Percentiles rank a stretch among this genome's conserved stretches.
phyloP scores from a whole-genome alignment of 2,329 filamentous ascomycete genomes.

The Pseudocercospora vitis region DNA sequence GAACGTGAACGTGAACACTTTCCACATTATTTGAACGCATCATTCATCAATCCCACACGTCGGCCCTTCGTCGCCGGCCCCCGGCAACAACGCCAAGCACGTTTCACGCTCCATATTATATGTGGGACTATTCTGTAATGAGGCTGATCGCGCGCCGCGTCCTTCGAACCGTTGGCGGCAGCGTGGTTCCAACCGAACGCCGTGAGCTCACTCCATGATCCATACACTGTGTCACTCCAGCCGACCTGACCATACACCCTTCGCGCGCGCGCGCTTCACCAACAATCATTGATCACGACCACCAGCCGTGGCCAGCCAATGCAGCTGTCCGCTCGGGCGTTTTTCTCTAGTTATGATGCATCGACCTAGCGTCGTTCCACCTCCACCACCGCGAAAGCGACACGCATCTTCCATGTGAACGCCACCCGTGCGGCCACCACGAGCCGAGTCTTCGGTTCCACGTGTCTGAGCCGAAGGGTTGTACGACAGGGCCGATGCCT shows the following conservation, averaged over 20 bases:
- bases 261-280: too few species aligned
- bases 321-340: conserved; percentile 12
- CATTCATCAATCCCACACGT: too few species aligned
- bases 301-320: neutral
- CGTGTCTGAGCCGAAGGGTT: conserved; percentile 20
- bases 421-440: conserved; percentile 12
- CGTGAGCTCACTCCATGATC: neutral
- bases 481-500: conserved; percentile 14
- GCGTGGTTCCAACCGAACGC: neutral
- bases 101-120: conserved; percentile 2
- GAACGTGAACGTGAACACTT: too few species aligned
- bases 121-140: conserved; percentile 10
- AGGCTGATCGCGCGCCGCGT: conserved; percentile 6
- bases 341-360: neutral
- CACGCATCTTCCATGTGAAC: conserved; percentile 15
- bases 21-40: too few species aligned
- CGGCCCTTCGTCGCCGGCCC: neutral
- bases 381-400: conserved; percentile 2
- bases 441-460: conserved; percentile 19
- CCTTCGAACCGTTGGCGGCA: conserved; percentile 5
- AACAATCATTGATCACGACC: neutral
- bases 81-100: conserved; percentile 6
- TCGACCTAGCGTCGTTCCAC: neutral
- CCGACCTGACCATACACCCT: too few species aligned
- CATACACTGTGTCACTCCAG: neutral